Conservation (phyloP, 805 yeast genomes). For the Isabelozyma rhagii region DNA sequence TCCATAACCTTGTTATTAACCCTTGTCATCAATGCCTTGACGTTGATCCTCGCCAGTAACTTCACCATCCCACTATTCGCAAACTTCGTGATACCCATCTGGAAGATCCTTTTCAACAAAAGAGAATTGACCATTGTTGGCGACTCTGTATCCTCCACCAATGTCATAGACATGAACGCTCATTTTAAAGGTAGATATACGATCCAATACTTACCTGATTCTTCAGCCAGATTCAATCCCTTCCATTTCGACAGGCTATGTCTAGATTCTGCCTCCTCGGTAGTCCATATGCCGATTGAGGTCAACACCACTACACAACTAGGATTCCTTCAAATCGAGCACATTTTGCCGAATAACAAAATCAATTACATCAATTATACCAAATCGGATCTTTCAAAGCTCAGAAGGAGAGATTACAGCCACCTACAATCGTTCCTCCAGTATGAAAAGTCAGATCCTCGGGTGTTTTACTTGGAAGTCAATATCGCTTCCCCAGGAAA, state of each 20-base stretch:
- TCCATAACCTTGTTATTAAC: conserved; percentile 51
- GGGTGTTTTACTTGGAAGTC: conserved; percentile 58
- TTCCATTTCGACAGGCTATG: conserved; percentile 60
- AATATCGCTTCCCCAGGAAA: conserved; percentile 70
- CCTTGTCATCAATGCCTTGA: conserved; percentile 41
- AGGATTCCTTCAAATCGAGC: conserved; percentile 61
- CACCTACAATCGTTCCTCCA: conserved; percentile 23
- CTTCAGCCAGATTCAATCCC: conserved; percentile 82
- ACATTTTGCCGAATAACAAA: conserved; percentile 53
- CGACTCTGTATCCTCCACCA: conserved; percentile 35
- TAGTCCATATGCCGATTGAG: conserved; percentile 59
- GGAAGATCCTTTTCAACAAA: conserved; percentile 40
- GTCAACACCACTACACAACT: conserved; percentile 78
- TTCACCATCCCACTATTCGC: conserved; percentile 46
- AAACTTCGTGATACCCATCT: conserved; percentile 33
- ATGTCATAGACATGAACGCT: conserved; percentile 43
- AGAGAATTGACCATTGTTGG: conserved; percentile 54
- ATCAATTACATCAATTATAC: conserved; percentile 52
- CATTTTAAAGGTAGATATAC: conserved; percentile 87
- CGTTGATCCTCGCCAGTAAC: conserved; percentile 54
- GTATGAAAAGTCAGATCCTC: conserved; percentile 26
- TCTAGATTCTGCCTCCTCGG: conserved; percentile 34
- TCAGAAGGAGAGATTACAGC: conserved; percentile 26
- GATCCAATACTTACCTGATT: conserved; percentile 86
- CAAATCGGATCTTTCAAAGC: conserved; percentile 49